Evolutionary conservation across 345 rosid genomes (phyloP), one percentile per base, ranked within the genome.

Genomic region (Eucalyptus marginata): DNA sequence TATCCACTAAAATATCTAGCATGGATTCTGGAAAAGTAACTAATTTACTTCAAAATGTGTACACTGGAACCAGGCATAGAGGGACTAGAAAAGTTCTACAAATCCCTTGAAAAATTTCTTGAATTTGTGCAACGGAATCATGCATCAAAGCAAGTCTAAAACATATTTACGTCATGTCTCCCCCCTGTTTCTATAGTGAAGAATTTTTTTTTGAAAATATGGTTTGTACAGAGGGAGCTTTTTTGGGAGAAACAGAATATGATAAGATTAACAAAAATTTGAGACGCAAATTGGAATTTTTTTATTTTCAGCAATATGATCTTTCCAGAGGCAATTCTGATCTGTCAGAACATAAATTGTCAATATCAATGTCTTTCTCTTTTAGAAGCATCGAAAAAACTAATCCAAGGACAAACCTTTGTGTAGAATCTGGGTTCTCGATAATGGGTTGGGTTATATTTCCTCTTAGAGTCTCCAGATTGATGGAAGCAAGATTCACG

Each of bases 401-500:
- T 36, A 76, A 76, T 76, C 81, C 46, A 20, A 76, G 47, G 83
- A 76, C 89, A 44, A 80, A 96, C 99, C 99, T 97, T 95, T 24
- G 99, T 94, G 90, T 98, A 98, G 94, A 93, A 98, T 89, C 96
- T 94, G 86, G 99, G 99, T 89, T 98, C 99, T 49, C 99, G 97
- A 92, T 98, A 98, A 93, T 96, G 99, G 85, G 99, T 95, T 81
- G 99, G 99, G 91, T 96, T 96, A 88, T 88, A 83, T 91, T 96
- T 98, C 51, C 98, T 91, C 92, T 95, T 96, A 89, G 93, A 91
- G 92, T 97, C 99, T 89, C 99, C 99, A 87, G 99, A 98, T 92
- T 93, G 99, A 92, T 97, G 97, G 90, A 98, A 96, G 91, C 99
- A 98, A 86, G 99, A 96, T 93, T 98, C 99, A 89, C 99, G 92